Evolutionary conservation across 2,329 filamentous ascomycete genomes (phyloP).

Genomic region (Aspergillus melleus): DNA sequence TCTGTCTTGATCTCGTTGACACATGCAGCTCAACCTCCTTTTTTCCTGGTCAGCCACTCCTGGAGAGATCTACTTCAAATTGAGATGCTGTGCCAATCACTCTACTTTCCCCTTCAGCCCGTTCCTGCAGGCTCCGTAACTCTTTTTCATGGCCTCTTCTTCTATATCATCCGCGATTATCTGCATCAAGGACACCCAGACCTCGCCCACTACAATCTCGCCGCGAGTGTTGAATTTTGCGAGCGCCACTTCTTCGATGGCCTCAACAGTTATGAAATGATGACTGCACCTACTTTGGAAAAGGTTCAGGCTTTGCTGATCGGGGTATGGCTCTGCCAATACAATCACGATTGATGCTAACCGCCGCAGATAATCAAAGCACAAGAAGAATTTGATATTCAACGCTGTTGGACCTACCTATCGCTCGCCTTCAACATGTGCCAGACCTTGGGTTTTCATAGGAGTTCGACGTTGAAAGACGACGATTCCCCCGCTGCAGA

Average conservation of each 20-base stretch:
- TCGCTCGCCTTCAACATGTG: constrained; percentile 28
- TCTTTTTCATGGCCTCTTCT: constrained; percentile 25
- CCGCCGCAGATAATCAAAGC: constrained; percentile 22
- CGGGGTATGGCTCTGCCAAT: constrained; percentile 12
- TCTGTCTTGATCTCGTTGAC: background rate
- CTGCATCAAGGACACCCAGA: constrained; percentile 20
- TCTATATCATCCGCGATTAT: constrained; percentile 28
- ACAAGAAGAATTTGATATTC: constrained; percentile 27
- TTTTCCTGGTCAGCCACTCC: constrained; percentile 27
- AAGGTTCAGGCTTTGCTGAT: constrained; percentile 25
- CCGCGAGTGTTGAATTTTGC: constrained; percentile 15
- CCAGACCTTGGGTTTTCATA: constrained; percentile 22
- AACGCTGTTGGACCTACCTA: constrained; percentile 27
- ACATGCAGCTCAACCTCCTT: constrained; percentile 23
- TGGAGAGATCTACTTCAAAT: constrained; percentile 23
- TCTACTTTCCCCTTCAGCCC: constrained; percentile 24
- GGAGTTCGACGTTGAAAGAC: constrained; percentile 15
- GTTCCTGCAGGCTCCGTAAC: constrained; percentile 21
- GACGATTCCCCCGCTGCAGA: constrained; percentile 18
- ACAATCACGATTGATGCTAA: constrained; percentile 2
- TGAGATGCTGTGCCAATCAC: constrained; percentile 22
- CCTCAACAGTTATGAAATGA: constrained; percentile 20
- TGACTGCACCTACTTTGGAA: constrained; percentile 22
- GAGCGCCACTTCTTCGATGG: constrained; percentile 17
- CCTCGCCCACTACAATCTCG: constrained; percentile 17